These are phyloP conservation scores for Spinacia oleracea DNA, from an alignment of 179 eudicot genomes.

Conservation along the genomic window DNA sequence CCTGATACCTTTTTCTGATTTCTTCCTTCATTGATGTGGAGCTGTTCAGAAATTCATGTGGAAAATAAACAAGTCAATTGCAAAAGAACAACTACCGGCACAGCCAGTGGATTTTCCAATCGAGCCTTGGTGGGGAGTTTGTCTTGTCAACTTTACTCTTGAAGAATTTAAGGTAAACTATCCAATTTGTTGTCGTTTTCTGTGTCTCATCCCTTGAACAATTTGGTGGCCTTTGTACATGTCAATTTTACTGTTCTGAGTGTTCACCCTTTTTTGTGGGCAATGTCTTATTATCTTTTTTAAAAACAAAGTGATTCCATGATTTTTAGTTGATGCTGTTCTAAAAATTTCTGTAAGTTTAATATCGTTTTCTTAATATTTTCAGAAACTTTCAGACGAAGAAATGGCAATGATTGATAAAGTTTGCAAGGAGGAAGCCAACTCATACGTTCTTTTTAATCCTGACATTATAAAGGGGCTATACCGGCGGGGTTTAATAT, in stretches of 20 bases:
- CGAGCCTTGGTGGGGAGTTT: conserved; percentile 99
- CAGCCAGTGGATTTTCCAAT: conserved; percentile 85
- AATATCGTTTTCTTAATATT: background rate
- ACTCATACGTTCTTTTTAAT: conserved; percentile 79
- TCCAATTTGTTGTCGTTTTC: background rate
- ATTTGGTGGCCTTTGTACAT: conserved; percentile 6
- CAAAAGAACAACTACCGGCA: conserved; percentile 85
- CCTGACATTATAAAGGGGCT: conserved; percentile 85
- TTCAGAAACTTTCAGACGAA: conserved; percentile 97
- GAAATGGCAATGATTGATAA: conserved; percentile 96
- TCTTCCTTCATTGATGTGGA: conserved; percentile 36
- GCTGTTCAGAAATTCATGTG: conserved; percentile 94
- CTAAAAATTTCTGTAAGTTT: conserved; percentile 2
- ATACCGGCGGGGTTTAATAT: conserved; percentile 77
- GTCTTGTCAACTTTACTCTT: conserved; percentile 92
- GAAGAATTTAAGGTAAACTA: conserved; percentile 94
- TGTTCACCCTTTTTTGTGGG: background rate
- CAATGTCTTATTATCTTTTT: background rate
- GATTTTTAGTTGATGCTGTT: background rate
- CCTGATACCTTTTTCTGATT: conserved; percentile 18
- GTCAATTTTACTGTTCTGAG: background rate
- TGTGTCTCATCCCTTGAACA: background rate
- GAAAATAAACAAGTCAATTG: conserved; percentile 98
- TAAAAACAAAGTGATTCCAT: background rate
- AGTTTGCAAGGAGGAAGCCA: conserved; percentile 97